A percentile compares a stretch with the other conserved stretches of the same genome.
Evolutionary conservation across 805 yeast genomes (phyloP).

Genomic region (Yarrowia sp.): DNA sequence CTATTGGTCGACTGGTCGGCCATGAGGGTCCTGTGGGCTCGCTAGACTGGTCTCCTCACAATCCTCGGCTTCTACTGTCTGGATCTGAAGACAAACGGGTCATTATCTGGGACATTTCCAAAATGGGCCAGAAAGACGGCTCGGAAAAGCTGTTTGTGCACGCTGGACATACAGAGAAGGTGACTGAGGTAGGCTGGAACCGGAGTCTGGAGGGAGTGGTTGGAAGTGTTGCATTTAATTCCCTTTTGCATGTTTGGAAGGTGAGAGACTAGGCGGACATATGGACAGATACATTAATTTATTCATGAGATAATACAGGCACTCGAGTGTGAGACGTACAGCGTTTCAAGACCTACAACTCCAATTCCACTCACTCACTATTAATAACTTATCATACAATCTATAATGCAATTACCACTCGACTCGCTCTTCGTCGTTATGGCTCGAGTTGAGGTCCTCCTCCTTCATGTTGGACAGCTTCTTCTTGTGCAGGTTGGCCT

Average conservation of each 20-base stretch:
- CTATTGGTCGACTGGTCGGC: conserved; percentile 47
- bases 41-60: conserved; percentile 73
- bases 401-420: conserved; percentile 25
- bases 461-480: conserved; percentile 13
- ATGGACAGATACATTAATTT: not conserved
- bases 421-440: conserved; percentile 10
- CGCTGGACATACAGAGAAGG: conserved; percentile 87
- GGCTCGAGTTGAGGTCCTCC: conserved; percentile 21
- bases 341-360: not conserved
- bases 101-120: conserved; percentile 49
- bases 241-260: conserved; percentile 85
- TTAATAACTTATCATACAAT: conserved; percentile 20
- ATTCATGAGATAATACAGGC: not conserved
- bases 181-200: conserved; percentile 86
- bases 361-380: not conserved
- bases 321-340: not conserved
- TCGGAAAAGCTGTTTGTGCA: conserved; percentile 64
- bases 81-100: conserved; percentile 68
- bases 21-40: conserved; percentile 67
- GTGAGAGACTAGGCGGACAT: not conserved
- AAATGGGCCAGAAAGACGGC: conserved; percentile 40
- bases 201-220: conserved; percentile 71
- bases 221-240: conserved; percentile 83
- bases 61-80: conserved; percentile 63
- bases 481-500: conserved; percentile 29